Evolutionary conservation across 2,329 filamentous ascomycete genomes (phyloP).

Genomic region (Amauroascus niger): DNA sequence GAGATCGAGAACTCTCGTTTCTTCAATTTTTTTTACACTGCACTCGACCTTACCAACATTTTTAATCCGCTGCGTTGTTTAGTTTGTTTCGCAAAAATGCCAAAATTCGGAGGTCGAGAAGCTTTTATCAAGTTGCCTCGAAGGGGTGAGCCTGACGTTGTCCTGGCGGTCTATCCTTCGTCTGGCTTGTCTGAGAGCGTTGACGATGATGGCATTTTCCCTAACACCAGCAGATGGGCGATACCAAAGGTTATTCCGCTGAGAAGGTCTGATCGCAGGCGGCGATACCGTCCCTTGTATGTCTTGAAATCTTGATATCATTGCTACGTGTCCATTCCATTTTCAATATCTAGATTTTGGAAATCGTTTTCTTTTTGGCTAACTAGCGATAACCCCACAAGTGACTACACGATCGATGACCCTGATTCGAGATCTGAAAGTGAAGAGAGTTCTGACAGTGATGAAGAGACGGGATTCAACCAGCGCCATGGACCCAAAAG

Average conservation of each 20-base stretch:
- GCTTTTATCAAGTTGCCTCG: not conserved
- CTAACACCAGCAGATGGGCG: not conserved
- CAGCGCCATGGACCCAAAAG: not conserved
- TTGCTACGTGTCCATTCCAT: too few relatives aligned
- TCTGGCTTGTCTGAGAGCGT: not conserved
- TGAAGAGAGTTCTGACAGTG: not conserved
- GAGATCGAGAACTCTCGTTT: too few relatives aligned
- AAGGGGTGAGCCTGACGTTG: not conserved
- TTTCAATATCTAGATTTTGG: too few relatives aligned
- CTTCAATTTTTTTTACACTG: not conserved
- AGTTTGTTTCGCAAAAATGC: not conserved
- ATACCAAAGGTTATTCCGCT: not conserved
- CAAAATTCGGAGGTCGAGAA: conserved; percentile 3
- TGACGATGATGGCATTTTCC: not conserved
- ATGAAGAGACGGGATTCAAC: not conserved
- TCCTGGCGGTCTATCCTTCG: not conserved
- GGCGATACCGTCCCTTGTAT: not conserved
- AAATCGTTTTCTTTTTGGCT: too few relatives aligned
- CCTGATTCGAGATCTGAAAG: not conserved
- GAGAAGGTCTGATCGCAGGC: not conserved
- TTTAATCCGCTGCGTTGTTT: not conserved
- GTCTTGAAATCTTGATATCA: not conserved
- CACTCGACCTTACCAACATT: not conserved
- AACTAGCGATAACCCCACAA: not conserved
- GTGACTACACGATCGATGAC: not conserved